Evolutionary conservation across 148 eudicot species (phyloP), one percentile per base, ranked within the genome.

Genomic region (Diospyros kaki): DNA sequence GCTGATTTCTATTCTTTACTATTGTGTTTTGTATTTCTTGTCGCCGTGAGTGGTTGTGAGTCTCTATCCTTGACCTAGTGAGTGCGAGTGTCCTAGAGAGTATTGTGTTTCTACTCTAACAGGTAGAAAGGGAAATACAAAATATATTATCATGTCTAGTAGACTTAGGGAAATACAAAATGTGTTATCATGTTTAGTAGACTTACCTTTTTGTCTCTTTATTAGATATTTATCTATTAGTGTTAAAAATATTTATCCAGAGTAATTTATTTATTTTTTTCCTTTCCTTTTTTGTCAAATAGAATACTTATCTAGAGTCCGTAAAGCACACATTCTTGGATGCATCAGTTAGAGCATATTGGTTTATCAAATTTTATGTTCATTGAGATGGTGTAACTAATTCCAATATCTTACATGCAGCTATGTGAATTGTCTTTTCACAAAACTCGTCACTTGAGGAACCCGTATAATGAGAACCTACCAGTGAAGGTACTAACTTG

Each of bases 361-460:
- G 73, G 17, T 56, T 17, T 3, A 10, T 2, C 60, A 13, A 39
- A 10, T 39, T n/a, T 56, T 11, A 56, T 4, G n/a, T 42, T 41
- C 28, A 6, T 66, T 59, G 1, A 59, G 60, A 59, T 53, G 10
- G 69, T 45, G 58, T 44, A 74, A 53, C 58, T 65, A 50, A 73
- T 1, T 46, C 48, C 28, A 75, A 70, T 71, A 18, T 84, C 76
- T 71, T 58, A 69, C 64, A 61, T 87, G 92, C 96, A 94, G 98
- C 88, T 94, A 51, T 87, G 96, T 81, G 98, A 94, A 86, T 79
- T 94, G 79, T 86, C 98, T 74, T 94, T 94, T 81, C 89, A 94
- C 77, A 90, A 92, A 86, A 94, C 98, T 61, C 93, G 96, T 77
- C 92, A 90, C 81, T 82, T 94, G 92, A 87, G 98, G 86, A 94